These are phyloP conservation scores for Jaltomata sinuosa DNA, from an alignment of 257 asterid genomes.

Conservation along the genomic window DNA sequence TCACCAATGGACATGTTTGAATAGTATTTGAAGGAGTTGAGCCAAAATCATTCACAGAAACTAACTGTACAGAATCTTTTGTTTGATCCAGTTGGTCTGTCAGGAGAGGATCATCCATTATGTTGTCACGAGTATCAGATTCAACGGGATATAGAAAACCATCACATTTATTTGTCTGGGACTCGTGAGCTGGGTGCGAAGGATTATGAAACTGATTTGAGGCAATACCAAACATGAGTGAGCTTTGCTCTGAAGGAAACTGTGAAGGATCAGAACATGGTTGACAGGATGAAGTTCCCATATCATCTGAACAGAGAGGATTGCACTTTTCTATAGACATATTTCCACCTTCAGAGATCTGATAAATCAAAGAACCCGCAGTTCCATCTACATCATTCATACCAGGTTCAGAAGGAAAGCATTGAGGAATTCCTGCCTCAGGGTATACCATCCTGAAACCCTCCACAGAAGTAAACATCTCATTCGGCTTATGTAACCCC, in stretches of 20 bases:
- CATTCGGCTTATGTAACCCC: constrained; percentile 32
- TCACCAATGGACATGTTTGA: constrained; percentile 28
- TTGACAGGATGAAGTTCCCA: constrained; percentile 36
- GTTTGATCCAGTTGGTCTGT: constrained; percentile 24
- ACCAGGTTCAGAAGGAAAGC: constrained; percentile 28
- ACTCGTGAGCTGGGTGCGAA: constrained; percentile 26
- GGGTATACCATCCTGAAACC: constrained; percentile 19
- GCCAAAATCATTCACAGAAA: constrained; percentile 49
- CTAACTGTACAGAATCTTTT: constrained; percentile 29
- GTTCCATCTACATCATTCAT: constrained; percentile 22
- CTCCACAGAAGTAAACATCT: constrained; percentile 25
- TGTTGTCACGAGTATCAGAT: constrained; percentile 24
- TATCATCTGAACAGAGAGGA: constrained; percentile 26
- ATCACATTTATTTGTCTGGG: constrained; percentile 24
- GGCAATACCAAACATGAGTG: constrained; percentile 24
- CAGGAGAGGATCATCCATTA: not conserved
- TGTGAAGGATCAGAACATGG: constrained; percentile 23
- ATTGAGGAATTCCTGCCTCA: constrained; percentile 30
- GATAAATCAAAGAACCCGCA: constrained; percentile 26
- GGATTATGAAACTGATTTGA: constrained; percentile 35
- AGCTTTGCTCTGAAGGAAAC: constrained; percentile 26
- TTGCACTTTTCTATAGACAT: constrained; percentile 29
- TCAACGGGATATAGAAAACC: constrained; percentile 25
- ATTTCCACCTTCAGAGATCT: constrained; percentile 38
- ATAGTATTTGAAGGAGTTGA: constrained; percentile 25